These are phyloP conservation scores for Paracorniculantispora psalliotae DNA, from an alignment of 2,329 filamentous ascomycete species.

Conservation along the genomic window DNA sequence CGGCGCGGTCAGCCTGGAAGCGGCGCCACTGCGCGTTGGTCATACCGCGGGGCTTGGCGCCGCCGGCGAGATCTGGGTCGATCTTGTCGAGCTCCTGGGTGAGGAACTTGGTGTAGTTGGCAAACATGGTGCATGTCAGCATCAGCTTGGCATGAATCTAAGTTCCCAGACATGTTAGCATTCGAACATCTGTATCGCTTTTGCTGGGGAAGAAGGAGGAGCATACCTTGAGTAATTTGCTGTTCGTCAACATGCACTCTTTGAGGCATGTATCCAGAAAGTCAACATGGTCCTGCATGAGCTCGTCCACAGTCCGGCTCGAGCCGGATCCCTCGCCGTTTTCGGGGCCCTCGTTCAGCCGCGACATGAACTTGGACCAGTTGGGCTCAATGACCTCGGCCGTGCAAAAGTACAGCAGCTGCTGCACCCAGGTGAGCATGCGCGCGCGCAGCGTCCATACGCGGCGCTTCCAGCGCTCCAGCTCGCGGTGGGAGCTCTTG, in stretches of 20 bases:
- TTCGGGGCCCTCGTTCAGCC: slow-evolving; percentile 52
- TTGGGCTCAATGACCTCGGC: slow-evolving; percentile 97
- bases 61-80: slow-evolving; percentile 69
- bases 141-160: slow-evolving; percentile 97
- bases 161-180: background rate
- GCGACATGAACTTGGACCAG: slow-evolving; percentile 90
- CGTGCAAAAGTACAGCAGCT: slow-evolving; percentile 94
- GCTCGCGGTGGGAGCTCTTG: slow-evolving; percentile 62
- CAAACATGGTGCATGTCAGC: slow-evolving; percentile 92
- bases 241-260: slow-evolving; percentile 98
- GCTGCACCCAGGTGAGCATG: slow-evolving; percentile 97
- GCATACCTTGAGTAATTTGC: slow-evolving; percentile 80
- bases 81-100: slow-evolving; percentile 78
- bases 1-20: slow-evolving; percentile 46
- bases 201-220: background rate
- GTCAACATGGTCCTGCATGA: slow-evolving; percentile 99
- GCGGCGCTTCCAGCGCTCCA: slow-evolving; percentile 89
- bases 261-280: slow-evolving; percentile 97
- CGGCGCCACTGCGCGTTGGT: slow-evolving; percentile 56
- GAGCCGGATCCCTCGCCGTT: slow-evolving; percentile 26
- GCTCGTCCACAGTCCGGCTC: slow-evolving; percentile 80
- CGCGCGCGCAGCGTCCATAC: slow-evolving; percentile 88
- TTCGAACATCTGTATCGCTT: background rate
- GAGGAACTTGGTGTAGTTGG: slow-evolving; percentile 81
- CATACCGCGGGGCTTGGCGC: slow-evolving; percentile 55